A percentile compares a stretch with the other conserved stretches of the same genome.
Conservation (phyloP, 208 protist genomes). For the Balamuthia mandrillaris region DNA sequence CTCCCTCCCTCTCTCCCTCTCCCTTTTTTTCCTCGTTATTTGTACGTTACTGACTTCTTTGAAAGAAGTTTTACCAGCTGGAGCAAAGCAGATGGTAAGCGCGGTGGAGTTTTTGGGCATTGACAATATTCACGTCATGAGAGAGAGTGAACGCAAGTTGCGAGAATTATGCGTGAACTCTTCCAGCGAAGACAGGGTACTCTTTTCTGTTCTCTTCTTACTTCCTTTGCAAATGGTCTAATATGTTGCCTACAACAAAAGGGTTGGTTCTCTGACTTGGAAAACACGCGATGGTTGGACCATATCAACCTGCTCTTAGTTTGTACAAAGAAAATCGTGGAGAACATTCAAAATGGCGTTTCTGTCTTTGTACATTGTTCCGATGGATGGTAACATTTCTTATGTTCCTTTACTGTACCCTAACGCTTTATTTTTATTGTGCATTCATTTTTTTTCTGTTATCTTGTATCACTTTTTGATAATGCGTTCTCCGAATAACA, state of each 20-base stretch:
- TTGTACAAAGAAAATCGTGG: background rate
- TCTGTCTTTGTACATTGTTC: conserved; percentile 22
- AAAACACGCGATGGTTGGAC: conserved; percentile 24
- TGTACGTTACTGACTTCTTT: background rate
- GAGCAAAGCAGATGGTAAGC: background rate
- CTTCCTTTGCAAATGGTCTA: background rate
- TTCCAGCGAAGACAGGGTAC: background rate
- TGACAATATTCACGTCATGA: conserved; percentile 41
- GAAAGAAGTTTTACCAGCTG: background rate
- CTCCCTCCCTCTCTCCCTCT: background rate
- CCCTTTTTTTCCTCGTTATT: background rate
- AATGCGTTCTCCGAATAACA: background rate
- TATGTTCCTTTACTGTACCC: background rate
- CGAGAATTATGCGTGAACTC: background rate
- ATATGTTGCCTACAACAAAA: too few species aligned
- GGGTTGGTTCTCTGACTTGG: conserved; percentile 10
- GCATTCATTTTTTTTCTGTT: background rate
- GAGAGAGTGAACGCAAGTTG: conserved; percentile 12
- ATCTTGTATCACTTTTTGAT: background rate
- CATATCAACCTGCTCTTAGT: background rate
- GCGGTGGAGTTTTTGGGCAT: conserved; percentile 26
- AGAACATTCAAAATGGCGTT: conserved; percentile 2
- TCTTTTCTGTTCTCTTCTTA: background rate
- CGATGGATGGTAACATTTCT: background rate
- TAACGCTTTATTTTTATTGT: background rate